phyloP scores from a whole-genome alignment of 345 rosid genomes.

The Eucalyptus regnans region DNA sequence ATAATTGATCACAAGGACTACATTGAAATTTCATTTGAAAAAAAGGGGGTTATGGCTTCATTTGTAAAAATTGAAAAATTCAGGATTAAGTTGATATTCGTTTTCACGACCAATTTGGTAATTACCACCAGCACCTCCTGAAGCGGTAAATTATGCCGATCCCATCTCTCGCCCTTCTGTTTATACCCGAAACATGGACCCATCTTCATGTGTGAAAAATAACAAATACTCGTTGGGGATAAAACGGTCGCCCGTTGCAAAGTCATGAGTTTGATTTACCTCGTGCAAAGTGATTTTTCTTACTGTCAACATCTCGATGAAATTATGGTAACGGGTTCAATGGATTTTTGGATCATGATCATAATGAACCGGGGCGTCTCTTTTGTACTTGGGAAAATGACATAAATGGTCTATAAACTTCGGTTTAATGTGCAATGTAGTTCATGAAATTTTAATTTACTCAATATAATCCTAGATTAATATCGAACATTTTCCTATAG shows the following conservation, averaged over 20 bases:
- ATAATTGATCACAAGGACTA: rapidly evolving
- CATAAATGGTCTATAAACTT: rapidly evolving
- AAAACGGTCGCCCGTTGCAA: neutral
- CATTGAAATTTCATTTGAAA: rapidly evolving
- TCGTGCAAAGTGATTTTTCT: neutral
- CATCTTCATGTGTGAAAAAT: neutral
- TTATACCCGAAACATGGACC: no score
- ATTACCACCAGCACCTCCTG: rapidly evolving
- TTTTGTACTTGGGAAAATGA: no score
- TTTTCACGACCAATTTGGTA: rapidly evolving
- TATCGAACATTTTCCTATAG: no score
- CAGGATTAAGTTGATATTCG: rapidly evolving
- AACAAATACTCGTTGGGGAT: neutral
- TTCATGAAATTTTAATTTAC: rapidly evolving
- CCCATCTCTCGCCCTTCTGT: neutral
- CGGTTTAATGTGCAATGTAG: rapidly evolving
- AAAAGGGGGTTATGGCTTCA: rapidly evolving
- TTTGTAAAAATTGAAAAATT: neutral
- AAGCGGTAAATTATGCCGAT: neutral
- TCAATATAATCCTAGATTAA: rapidly evolving
- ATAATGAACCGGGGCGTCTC: rapidly evolving
- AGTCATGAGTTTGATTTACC: neutral
- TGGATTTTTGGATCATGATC: rapidly evolving
- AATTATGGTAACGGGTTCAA: rapidly evolving
- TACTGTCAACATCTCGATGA: rapidly evolving